These are phyloP conservation scores for Erodium texanum DNA, from an alignment of 441 rosid genomes.

Conservation along the genomic window DNA sequence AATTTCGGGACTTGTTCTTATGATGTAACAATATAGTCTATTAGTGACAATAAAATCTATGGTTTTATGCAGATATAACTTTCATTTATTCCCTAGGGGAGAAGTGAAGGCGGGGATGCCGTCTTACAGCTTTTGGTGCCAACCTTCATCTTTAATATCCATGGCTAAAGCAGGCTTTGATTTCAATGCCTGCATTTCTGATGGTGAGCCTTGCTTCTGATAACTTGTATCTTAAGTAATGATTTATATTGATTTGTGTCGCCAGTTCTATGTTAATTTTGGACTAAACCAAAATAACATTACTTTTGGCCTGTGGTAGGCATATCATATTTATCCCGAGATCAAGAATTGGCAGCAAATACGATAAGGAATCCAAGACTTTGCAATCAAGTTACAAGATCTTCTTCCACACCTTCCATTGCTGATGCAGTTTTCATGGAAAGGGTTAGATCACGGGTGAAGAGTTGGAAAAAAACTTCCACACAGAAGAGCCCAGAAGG, in stretches of 20 bases:
- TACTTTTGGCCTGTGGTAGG: slow-evolving; percentile 29
- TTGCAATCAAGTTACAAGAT: slow-evolving; percentile 21
- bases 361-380: slow-evolving; percentile 42
- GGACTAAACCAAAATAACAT: neutral
- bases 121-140: slow-evolving; percentile 74
- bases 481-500: slow-evolving; percentile 25
- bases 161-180: slow-evolving; percentile 83
- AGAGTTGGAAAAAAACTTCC: slow-evolving; percentile 58
- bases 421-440: slow-evolving; percentile 64
- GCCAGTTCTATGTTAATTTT: neutral
- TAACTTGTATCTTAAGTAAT: neutral
- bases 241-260: no score
- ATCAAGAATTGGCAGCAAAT: slow-evolving; percentile 60
- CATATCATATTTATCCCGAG: slow-evolving; percentile 73
- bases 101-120: slow-evolving; percentile 69
- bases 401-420: slow-evolving; percentile 38
- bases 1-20: neutral
- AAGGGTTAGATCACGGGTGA: slow-evolving; percentile 58
- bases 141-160: slow-evolving; percentile 50
- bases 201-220: slow-evolving; percentile 35
- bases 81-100: slow-evolving; percentile 80
- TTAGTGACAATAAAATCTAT: neutral
- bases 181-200: slow-evolving; percentile 72
- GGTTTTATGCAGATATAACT: slow-evolving; percentile 52
- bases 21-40: neutral